Base-by-base conservation (phyloP, 192 early-diverging fungal species). In the Powellomyces hirtus region DNA sequence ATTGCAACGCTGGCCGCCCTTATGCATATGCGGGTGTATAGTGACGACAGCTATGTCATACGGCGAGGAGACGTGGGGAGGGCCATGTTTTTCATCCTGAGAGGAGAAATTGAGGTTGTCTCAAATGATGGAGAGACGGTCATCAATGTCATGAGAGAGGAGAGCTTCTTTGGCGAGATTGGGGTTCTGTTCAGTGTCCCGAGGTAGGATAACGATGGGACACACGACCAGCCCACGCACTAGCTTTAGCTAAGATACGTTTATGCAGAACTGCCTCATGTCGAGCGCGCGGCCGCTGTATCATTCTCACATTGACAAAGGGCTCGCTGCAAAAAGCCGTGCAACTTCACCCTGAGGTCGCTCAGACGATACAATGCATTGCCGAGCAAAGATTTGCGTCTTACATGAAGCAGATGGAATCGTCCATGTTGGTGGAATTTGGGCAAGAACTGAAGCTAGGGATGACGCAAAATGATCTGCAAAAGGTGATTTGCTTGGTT, bases 141-240 rank as follows among this genome's bases (percentile, higher is more conserved):
- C 44, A 62, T 81, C 49, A 79, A 79, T 64, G 72, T 81, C 31
- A 80, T 91, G 69, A 78, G 81, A 33, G 81, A 89, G 66, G 80
- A 85, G 45, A 84, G 81, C 29, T 91, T 91, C 74, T 91, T 91
- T 66, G 90, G 90, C n/a, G 90, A 91, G 63, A 89, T 91, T 24
- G 90, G 89, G 10, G 87, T 91, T 1, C 72, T 91, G 2, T 91
- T 87, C 68, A 81, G 81, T 14, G 83, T 91, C 22, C 87, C 89
- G 0, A 67, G 90, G 59, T 82, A 75, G 20, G 52, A 10, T 16
- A 14, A 18, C 10, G 40, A 49, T 18, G 46, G n/a, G n/a, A n/a
- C n/a, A n/a, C n/a, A n/a, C n/a, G n/a, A n/a, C n/a, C n/a, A n/a
- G n/a, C n/a, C n/a, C n/a, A n/a, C n/a, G n/a, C n/a, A n/a, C n/a